A percentile compares a stretch with the other conserved stretches of the same genome.
phyloP scores from a whole-genome alignment of 2,329 filamentous ascomycete species.

The Cryphonectria parasitica region DNA sequence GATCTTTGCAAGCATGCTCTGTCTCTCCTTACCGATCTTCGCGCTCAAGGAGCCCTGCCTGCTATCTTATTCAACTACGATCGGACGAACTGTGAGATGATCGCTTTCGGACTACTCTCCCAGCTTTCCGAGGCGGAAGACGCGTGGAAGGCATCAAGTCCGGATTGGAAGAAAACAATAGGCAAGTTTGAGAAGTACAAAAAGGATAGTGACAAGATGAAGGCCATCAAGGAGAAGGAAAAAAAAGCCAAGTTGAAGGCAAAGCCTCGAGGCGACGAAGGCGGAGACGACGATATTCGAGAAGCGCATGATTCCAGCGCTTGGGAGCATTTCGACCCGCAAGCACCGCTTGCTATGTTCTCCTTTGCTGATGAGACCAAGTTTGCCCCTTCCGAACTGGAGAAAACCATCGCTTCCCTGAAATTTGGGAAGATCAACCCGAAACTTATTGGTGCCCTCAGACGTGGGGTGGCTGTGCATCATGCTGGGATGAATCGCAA shows the following conservation, averaged over 20 bases:
- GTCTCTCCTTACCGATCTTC: constrained; percentile 30
- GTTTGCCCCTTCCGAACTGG: constrained; percentile 61
- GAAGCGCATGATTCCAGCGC: constrained; percentile 61
- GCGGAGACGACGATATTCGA: constrained; percentile 45
- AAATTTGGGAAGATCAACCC: constrained; percentile 52
- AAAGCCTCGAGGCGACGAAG: constrained; percentile 44
- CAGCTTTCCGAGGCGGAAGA: constrained; percentile 59
- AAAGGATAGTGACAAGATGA: constrained; percentile 42
- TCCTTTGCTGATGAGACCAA: constrained; percentile 68
- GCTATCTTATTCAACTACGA: constrained; percentile 81
- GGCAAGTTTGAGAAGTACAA: constrained; percentile 45
- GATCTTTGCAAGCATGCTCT: constrained; percentile 22
- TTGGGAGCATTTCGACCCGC: constrained; percentile 70
- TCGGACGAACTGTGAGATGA: constrained; percentile 64
- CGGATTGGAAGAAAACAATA: constrained; percentile 65
- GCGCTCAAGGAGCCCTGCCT: constrained; percentile 64
- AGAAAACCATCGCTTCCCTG: constrained; percentile 56
- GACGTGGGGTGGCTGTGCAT: constrained; percentile 74
- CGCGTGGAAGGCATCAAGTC: constrained; percentile 58
- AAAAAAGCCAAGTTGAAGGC: constrained; percentile 32
- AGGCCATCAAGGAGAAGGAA: constrained; percentile 19
- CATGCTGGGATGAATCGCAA: constrained; percentile 79
- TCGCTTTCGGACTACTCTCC: constrained; percentile 54
- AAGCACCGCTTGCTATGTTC: constrained; percentile 64
- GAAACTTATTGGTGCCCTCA: constrained; percentile 63